Evolutionary conservation across 257 asterid genomes (phyloP), one percentile per base, ranked within the genome.

Genomic region (Solanum microdontum): DNA sequence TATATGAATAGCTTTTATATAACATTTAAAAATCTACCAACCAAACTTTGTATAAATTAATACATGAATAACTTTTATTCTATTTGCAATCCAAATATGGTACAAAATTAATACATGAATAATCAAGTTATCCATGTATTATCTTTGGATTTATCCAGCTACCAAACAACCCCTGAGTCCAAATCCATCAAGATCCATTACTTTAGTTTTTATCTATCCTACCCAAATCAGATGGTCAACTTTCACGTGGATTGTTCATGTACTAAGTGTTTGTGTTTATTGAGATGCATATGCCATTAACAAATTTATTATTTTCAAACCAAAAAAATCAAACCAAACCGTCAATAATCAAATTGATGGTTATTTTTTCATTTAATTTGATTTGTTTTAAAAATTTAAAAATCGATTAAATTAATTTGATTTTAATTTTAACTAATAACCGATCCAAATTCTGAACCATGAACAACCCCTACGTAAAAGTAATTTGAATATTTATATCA

Each of bases 391-490:
- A 3, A 19, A 55, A 0, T 55, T 55, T 7, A 15, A 55, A 48
- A 51, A 51, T 0, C 0, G 0, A 15, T 0, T 51, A 15, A 51
- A 51, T 51, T 51, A 0, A 0, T 51, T 51, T 51, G 0, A 51
- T 15, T 51, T 14, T 15, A 6, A 5, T 51, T 51, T 51, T 15
- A 51, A 51, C 3, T 15, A 15, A 51, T 15, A 51, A 15, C 0
- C 2, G 0, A 4, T 13, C 7, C 3, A 45, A 45, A 45, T 36
- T 7, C 5, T 4, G 3, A 51, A 51, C 23, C 9, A 51, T 15
- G 1, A 15, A 15, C 62, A 43, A 1, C 6, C 45, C 13, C 45
- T 40, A 40, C 45, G 1, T 40, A 0, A 3, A 40, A 10, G 45
- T 40, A 40, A 10, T 40, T 40, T 40, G 13, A 40, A 40, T 40